Base-by-base conservation (phyloP, 139 green algal genomes). In the Pleodorina starrii region DNA sequence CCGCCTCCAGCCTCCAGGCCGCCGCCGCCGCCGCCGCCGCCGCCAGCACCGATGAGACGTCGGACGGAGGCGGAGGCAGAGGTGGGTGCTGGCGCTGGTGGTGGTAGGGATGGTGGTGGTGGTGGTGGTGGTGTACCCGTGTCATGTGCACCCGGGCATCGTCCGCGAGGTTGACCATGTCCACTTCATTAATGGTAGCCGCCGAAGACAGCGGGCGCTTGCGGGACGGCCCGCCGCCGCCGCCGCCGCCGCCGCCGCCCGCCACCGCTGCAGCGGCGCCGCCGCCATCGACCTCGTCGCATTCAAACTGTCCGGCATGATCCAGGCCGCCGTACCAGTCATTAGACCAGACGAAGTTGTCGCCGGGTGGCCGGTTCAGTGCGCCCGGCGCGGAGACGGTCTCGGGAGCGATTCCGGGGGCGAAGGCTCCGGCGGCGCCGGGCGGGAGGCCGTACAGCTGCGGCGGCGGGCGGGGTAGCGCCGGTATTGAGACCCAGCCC, bases 191-290 rank as follows among this genome's bases (percentile, higher is more conserved):
- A 6, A n/a, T 80, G 1, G 82, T 88, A 1, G 44, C 82, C 5
- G 82, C 44, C 1, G 82, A 88, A 14, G 63, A 80, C 44, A 88
- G 82, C 23, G 82, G 82, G 5, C 82, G 63, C 32, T 88, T 88
- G 2, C 82, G 42, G 21, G 35, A 50, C 7, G 9, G 10, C 11
- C 44, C 44, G 25, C 74, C 74, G n/a, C 50, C 32, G 36, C 48
- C 35, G 35, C 48, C 51, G 17, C 48, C 76, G 76, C 50, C 76
- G 14, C 32, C 76, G n/a, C 48, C 48, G 9, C 25, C 40, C 0
- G 42, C 60, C 11, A 32, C 32, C 16, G 50, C 50, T 0, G 76
- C 76, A 17, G 48, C 35, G 29, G 46, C 48, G n/a, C 1, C 29
- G 38, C 16, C 42, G 72, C 5, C 42, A 80, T 80, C 5, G 27